Conservation (phyloP, 208 protist genomes). For the Leishmania major region DNA sequence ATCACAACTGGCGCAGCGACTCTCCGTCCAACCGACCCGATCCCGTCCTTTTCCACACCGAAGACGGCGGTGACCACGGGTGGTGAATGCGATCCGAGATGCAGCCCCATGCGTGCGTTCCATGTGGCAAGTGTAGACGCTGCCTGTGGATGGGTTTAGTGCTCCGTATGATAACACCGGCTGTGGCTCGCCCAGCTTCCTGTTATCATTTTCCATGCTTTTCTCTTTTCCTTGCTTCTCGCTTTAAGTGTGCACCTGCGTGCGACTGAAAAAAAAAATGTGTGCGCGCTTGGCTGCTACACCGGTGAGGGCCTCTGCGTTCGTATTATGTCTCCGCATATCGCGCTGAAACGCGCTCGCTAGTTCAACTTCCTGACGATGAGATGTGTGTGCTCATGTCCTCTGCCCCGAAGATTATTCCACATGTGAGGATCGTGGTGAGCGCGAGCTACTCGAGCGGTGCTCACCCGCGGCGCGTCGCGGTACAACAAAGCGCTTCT, state of each 20-base stretch:
- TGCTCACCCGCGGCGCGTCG: background rate
- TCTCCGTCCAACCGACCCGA: slow-evolving; percentile 2
- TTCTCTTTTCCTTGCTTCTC: background rate
- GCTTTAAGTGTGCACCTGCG: background rate
- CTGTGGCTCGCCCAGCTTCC: background rate
- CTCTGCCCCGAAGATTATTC: background rate
- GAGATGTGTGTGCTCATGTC: background rate
- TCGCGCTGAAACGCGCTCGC: background rate
- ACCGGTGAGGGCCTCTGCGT: background rate
- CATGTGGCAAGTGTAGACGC: background rate
- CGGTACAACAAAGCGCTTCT: background rate
- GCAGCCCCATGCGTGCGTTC: slow-evolving; percentile 6
- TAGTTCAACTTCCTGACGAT: background rate
- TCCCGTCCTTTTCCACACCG: background rate
- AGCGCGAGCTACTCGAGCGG: background rate
- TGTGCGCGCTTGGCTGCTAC: background rate
- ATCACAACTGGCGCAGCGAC: slow-evolving; percentile 15
- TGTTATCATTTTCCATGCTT: background rate
- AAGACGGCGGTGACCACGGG: background rate
- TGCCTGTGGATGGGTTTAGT: slow-evolving; percentile 3
- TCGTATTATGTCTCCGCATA: background rate
- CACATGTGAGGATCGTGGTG: background rate
- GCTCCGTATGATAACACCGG: background rate
- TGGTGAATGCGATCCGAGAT: slow-evolving; percentile 14
- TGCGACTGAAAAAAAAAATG: background rate